A percentile compares a stretch with the other conserved stretches of the same genome.
Evolutionary conservation across 768 basidiomycete species (phyloP).

Genomic region (Clavaria fumosa): DNA sequence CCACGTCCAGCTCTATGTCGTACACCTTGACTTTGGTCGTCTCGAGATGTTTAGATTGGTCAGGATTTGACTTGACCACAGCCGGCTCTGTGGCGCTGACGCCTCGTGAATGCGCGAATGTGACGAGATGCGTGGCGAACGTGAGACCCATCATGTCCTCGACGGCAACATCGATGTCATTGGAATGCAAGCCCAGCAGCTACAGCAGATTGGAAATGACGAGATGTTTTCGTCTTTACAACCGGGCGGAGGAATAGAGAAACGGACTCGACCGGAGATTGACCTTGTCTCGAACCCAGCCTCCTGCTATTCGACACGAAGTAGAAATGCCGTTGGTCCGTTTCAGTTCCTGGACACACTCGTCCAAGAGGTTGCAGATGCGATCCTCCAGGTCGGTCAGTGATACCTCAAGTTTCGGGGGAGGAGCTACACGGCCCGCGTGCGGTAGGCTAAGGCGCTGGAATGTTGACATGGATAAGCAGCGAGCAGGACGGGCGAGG

Average conservation of each 20-base stretch:
- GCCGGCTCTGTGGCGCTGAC: slow-evolving; percentile 46
- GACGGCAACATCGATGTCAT: slow-evolving; percentile 91
- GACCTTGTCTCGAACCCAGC: slow-evolving; percentile 99
- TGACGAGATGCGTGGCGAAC: slow-evolving; percentile 69
- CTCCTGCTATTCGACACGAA: slow-evolving; percentile 85
- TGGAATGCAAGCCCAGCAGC: slow-evolving; percentile 69
- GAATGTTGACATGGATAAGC: background rate
- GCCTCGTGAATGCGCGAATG: slow-evolving; percentile 38
- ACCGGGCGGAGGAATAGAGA: too few relatives aligned
- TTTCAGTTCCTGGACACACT: slow-evolving; percentile 47
- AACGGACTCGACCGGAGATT: slow-evolving; percentile 9
- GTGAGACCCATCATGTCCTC: slow-evolving; percentile 77
- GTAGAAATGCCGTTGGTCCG: slow-evolving; percentile 36
- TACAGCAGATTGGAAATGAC: slow-evolving; percentile 17
- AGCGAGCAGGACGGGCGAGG: background rate
- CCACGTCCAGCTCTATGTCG: slow-evolving; percentile 79
- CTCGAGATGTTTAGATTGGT: slow-evolving; percentile 96
- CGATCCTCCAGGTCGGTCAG: slow-evolving; percentile 54
- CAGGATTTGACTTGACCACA: slow-evolving; percentile 86
- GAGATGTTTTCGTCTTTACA: too few relatives aligned
- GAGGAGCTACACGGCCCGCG: slow-evolving; percentile 11
- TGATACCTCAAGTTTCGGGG: slow-evolving; percentile 25
- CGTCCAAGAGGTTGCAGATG: slow-evolving; percentile 68
- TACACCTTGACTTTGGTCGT: slow-evolving; percentile 77
- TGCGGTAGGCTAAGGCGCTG: background rate